Evolutionary conservation across 192 early-diverging fungal species (phyloP).

Genomic region (Mortierella alpina): DNA sequence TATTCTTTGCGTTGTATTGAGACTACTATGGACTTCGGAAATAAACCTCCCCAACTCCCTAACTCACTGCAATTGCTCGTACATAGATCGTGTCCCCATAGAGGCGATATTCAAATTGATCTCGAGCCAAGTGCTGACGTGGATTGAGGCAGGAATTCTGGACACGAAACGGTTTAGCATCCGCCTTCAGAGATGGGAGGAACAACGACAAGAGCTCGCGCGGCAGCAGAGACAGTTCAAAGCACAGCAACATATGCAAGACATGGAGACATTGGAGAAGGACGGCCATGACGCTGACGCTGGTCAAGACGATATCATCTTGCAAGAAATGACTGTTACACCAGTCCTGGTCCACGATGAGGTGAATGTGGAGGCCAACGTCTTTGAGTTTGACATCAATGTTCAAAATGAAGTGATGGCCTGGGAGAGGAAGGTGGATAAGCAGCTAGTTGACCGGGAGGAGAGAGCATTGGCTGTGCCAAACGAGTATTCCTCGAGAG

Average conservation of each 20-base stretch:
- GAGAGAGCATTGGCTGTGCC: slow-evolving; percentile 3
- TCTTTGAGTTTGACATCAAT: slow-evolving; percentile 15
- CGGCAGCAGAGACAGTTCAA: slow-evolving; percentile 10
- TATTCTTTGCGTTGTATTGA: not conserved
- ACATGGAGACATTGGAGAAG: not conserved
- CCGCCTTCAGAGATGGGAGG: slow-evolving; percentile 18
- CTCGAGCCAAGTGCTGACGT: slow-evolving; percentile 11
- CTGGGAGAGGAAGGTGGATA: slow-evolving; percentile 16
- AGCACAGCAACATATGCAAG: slow-evolving; percentile 1
- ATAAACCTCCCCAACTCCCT: not conserved
- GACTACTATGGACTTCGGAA: not conserved
- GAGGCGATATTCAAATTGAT: slow-evolving; percentile 12
- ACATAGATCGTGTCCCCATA: slow-evolving; percentile 22
- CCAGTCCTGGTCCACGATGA: slow-evolving; percentile 32
- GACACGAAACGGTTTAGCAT: slow-evolving; percentile 27
- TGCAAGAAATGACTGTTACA: not conserved
- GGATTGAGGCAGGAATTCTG: slow-evolving; percentile 25
- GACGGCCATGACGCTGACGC: not conserved
- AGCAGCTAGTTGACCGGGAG: slow-evolving; percentile 7
- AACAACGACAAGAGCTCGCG: slow-evolving; percentile 5
- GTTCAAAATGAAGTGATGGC: slow-evolving; percentile 9
- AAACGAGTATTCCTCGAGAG: not conserved
- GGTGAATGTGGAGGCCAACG: slow-evolving; percentile 22
- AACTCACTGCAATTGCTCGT: not conserved
- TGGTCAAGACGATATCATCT: not conserved